Percentiles rank a stretch among this genome's conserved stretches.
These are phyloP conservation scores for Gonapodya sp. DNA, from an alignment of 192 early-diverging fungal species.

Conservation along the genomic window DNA sequence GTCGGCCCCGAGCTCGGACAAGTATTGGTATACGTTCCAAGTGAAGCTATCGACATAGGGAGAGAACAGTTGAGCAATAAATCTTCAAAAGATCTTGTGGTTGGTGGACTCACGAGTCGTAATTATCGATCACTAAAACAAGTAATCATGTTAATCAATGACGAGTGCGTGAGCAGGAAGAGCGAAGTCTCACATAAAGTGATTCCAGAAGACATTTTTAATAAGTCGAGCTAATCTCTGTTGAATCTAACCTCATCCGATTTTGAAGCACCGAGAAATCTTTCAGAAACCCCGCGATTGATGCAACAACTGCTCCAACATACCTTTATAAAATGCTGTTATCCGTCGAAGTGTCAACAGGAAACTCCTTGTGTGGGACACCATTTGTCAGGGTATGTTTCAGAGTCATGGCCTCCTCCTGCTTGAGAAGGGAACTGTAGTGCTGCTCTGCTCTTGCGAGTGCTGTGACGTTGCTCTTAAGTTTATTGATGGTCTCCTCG, in stretches of 20 bases:
- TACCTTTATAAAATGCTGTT: not conserved
- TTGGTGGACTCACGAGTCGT: constrained; percentile 57
- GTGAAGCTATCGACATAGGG: constrained; percentile 59
- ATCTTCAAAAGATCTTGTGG: not conserved
- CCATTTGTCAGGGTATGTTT: not conserved
- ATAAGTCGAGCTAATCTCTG: too few relatives aligned
- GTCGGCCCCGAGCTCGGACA: constrained; percentile 80
- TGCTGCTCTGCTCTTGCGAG: constrained; percentile 78
- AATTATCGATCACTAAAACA: constrained; percentile 80
- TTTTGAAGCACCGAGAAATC: too few relatives aligned
- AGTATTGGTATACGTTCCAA: constrained; percentile 96
- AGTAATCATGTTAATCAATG: too few relatives aligned
- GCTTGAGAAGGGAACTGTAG: constrained; percentile 58
- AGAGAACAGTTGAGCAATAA: not conserved
- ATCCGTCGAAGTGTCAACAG: not conserved
- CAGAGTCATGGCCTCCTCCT: constrained; percentile 9
- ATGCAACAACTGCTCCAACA: too few relatives aligned
- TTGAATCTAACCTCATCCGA: too few relatives aligned
- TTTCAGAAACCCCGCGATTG: too few relatives aligned
- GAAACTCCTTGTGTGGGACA: not conserved
- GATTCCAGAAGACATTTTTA: too few relatives aligned
- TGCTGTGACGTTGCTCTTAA: constrained; percentile 80
- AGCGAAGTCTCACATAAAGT: too few relatives aligned
- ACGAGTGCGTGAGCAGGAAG: too few relatives aligned
- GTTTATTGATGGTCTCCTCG: constrained; percentile 94